phyloP scores from a whole-genome alignment of 768 basidiomycete genomes.

The Exsudoporus frostii region DNA sequence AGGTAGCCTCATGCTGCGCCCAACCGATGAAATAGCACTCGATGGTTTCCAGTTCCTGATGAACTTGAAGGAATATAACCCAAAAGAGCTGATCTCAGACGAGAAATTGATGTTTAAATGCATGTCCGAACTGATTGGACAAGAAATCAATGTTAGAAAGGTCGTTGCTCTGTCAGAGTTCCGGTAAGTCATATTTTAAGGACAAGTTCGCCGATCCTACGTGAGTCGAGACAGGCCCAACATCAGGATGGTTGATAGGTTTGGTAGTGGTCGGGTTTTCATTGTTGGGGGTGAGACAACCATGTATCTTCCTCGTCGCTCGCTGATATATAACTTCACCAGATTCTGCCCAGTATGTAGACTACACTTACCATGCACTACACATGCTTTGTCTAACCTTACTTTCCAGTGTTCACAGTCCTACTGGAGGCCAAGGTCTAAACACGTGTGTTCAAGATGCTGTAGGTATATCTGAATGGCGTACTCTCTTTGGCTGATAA shows the following conservation, averaged over 20 bases:
- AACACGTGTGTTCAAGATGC: conserved; percentile 39
- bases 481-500: not conserved
- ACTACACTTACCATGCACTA: not conserved
- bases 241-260: conserved; percentile 45
- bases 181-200: conserved; percentile 21
- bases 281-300: conserved; percentile 39
- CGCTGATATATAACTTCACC: not conserved
- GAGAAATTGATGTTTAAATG: conserved; percentile 27
- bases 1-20: conserved; percentile 8
- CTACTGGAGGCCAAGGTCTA: conserved; percentile 32
- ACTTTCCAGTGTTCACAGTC: conserved; percentile 19
- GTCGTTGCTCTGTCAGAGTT: conserved; percentile 26
- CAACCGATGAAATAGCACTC: conserved; percentile 16
- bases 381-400: not conserved
- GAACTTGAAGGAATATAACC: conserved; percentile 1
- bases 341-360: conserved; percentile 46
- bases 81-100: conserved; percentile 16
- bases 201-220: not conserved
- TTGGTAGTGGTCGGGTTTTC: conserved; percentile 43
- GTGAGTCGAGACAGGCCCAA: conserved; percentile 36
- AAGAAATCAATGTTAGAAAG: conserved; percentile 32
- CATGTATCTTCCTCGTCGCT: not conserved
- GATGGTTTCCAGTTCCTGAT: conserved; percentile 23
- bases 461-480: conserved; percentile 25
- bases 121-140: conserved; percentile 28